phyloP scores from a whole-genome alignment of 2,329 filamentous ascomycete species.

The Scortechinia acanthostroma region DNA sequence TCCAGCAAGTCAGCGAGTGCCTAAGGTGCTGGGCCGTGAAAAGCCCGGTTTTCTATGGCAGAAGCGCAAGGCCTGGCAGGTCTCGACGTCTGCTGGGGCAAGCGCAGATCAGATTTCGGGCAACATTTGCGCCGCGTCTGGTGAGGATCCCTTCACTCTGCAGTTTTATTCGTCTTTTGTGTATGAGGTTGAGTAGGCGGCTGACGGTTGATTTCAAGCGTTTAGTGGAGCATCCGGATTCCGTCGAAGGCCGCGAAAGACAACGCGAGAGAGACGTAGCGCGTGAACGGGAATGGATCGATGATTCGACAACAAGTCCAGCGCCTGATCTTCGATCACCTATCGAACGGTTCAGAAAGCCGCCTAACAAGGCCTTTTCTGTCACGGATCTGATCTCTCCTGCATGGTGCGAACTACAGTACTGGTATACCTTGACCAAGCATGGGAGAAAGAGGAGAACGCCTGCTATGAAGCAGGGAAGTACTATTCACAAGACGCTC shows the following conservation, averaged over 20 bases:
- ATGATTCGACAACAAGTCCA: conserved; percentile 8
- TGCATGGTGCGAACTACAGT: conserved; percentile 70
- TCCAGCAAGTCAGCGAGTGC: conserved; percentile 17
- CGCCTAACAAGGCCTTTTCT: conserved; percentile 56
- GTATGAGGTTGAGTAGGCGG: conserved; percentile 4
- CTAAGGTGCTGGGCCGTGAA: conserved; percentile 25
- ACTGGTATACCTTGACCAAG: conserved; percentile 59
- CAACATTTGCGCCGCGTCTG: not conserved
- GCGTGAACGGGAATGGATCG: conserved; percentile 11
- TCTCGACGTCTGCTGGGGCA: not conserved
- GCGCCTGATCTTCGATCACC: conserved; percentile 41
- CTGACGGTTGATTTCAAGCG: conserved; percentile 22
- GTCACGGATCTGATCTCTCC: conserved; percentile 67
- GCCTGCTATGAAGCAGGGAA: conserved; percentile 61
- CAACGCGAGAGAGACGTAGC: conserved; percentile 15
- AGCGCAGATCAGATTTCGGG: not conserved
- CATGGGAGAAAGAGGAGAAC: conserved; percentile 58
- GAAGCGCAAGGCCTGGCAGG: conserved; percentile 6
- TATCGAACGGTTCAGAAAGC: conserved; percentile 55
- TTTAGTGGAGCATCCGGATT: conserved; percentile 23
- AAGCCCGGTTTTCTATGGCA: conserved; percentile 14
- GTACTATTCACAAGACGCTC: conserved; percentile 54
- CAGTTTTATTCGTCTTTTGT: conserved; percentile 2
- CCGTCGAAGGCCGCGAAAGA: not conserved
- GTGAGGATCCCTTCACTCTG: not conserved